phyloP scores from a whole-genome alignment of 495 filamentous ascomycete species.

The Penicillium odoratum region DNA sequence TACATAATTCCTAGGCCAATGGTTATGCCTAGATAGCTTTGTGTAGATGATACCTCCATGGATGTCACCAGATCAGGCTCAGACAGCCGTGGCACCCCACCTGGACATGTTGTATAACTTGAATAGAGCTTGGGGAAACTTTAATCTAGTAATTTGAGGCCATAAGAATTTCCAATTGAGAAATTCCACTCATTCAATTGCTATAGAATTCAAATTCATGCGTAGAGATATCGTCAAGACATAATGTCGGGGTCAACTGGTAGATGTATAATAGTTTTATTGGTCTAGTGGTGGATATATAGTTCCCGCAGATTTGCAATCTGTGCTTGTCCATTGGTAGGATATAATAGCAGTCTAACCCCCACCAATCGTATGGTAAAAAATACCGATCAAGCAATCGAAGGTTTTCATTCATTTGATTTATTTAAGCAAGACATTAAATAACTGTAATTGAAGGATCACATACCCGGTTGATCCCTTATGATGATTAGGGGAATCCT shows the following conservation, averaged over 20 bases:
- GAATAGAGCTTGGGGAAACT: background rate
- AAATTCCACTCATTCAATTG: background rate
- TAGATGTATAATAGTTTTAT: background rate
- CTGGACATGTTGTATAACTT: background rate
- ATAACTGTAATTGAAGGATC: background rate
- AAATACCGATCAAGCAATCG: background rate
- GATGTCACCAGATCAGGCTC: background rate
- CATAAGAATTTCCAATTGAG: background rate
- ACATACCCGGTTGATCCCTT: conserved; percentile 19
- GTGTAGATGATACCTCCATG: background rate
- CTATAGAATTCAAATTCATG: no score
- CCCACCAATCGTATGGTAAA: background rate
- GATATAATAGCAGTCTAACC: background rate
- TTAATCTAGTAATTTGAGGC: background rate
- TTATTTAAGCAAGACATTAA: background rate
- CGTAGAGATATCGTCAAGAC: no score
- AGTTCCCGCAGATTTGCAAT: conserved; percentile 21
- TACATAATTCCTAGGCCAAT: no score
- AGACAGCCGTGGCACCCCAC: background rate
- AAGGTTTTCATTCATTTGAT: background rate
- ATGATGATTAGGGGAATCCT: conserved; percentile 22
- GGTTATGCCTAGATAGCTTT: background rate
- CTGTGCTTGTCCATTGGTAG: conserved; percentile 13
- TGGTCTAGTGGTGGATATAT: conserved; percentile 15
- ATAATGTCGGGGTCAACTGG: background rate